phyloP scores from a whole-genome alignment of 2,329 filamentous ascomycete genomes.

The Penicillium freii region DNA sequence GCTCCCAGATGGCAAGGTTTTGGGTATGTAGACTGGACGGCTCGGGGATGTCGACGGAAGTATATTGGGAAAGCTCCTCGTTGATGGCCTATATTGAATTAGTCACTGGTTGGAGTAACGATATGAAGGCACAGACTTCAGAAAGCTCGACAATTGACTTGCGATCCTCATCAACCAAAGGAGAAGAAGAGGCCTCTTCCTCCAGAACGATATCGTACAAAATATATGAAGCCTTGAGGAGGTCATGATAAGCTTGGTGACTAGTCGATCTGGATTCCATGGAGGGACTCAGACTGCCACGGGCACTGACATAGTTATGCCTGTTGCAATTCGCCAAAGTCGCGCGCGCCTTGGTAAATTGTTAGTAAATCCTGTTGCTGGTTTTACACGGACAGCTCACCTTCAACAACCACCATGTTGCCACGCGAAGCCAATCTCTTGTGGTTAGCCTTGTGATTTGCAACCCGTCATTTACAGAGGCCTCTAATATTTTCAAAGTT shows the following conservation, averaged over 20 bases:
- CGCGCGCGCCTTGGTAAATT: constrained; percentile 22
- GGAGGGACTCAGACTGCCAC: constrained; percentile 28
- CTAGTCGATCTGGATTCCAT: constrained; percentile 19
- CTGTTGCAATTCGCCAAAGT: constrained; percentile 25
- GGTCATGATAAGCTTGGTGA: constrained; percentile 33
- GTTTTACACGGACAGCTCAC: background rate
- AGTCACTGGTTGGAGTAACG: background rate
- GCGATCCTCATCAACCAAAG: constrained; percentile 30
- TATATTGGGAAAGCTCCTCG: constrained; percentile 30
- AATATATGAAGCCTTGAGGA: constrained; percentile 35
- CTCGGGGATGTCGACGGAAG: constrained; percentile 28
- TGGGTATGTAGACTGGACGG: constrained; percentile 22
- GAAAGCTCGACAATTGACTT: constrained; percentile 33
- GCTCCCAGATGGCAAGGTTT: constrained; percentile 31
- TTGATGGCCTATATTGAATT: constrained; percentile 24
- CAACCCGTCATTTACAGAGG: constrained; percentile 22
- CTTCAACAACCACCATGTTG: constrained; percentile 34
- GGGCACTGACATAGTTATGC: constrained; percentile 17
- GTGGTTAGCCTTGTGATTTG: constrained; percentile 24
- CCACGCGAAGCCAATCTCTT: constrained; percentile 32
- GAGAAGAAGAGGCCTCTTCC: constrained; percentile 20
- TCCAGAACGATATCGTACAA: constrained; percentile 33
- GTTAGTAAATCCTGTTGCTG: background rate
- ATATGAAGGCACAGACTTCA: constrained; percentile 18
- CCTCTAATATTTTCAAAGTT: constrained; percentile 20